phyloP scores from a whole-genome alignment of 2,329 filamentous ascomycete species.

The Incumbomyces lentus region DNA sequence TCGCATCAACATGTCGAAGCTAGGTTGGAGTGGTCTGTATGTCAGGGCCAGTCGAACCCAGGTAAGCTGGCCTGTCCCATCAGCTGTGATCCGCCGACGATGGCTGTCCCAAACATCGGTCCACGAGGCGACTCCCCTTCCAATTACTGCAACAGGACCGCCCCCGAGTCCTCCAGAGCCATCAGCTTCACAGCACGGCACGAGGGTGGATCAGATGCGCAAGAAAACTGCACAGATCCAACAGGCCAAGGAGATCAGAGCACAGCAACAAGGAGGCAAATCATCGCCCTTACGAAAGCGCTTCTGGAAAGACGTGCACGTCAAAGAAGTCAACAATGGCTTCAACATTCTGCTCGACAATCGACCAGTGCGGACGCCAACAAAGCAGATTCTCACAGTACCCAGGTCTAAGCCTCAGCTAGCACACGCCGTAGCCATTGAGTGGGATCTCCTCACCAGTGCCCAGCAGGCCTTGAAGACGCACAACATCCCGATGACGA shows the following conservation, averaged over 20 bases:
- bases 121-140: constrained; percentile 34
- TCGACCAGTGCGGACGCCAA: constrained; percentile 65
- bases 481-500: constrained; percentile 84
- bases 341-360: constrained; percentile 64
- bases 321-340: constrained; percentile 51
- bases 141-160: constrained; percentile 49
- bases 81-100: background rate
- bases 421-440: constrained; percentile 73
- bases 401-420: constrained; percentile 69
- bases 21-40: background rate
- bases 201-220: constrained; percentile 38
- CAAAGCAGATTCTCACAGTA: constrained; percentile 61
- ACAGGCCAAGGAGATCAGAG: constrained; percentile 34
- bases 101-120: constrained; percentile 4
- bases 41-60: background rate
- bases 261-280: constrained; percentile 25
- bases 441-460: constrained; percentile 81
- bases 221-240: constrained; percentile 41
- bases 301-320: constrained; percentile 79
- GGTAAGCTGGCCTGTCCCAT: background rate
- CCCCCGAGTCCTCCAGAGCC: constrained; percentile 48
- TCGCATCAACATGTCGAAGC: constrained; percentile 4
- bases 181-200: constrained; percentile 36
- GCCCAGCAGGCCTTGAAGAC: constrained; percentile 74
- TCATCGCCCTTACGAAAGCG: constrained; percentile 50